Conservation (phyloP, 169 alveolate species). For the Nephromyces sp. region DNA sequence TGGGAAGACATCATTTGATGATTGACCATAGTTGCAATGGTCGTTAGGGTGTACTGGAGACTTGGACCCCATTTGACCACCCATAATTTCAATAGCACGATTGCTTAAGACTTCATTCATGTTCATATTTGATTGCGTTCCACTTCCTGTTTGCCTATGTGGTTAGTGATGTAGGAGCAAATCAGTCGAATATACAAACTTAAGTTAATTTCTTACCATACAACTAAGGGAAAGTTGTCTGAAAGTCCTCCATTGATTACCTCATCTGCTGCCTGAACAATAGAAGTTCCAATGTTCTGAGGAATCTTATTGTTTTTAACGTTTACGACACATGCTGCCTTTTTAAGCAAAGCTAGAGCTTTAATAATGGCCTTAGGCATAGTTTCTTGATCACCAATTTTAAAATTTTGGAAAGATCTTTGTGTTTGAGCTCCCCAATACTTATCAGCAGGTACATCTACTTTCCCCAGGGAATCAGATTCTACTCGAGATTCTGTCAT, state of each 20-base stretch:
- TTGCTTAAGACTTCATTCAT: constrained; percentile 72
- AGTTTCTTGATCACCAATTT: constrained; percentile 65
- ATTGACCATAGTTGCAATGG: constrained; percentile 73
- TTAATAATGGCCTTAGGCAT: constrained; percentile 65
- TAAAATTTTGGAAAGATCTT: constrained; percentile 72
- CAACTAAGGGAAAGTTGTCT: constrained; percentile 77
- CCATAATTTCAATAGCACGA: constrained; percentile 73
- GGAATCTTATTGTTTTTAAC: constrained; percentile 48
- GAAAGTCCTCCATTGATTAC: constrained; percentile 56
- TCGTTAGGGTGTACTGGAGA: constrained; percentile 77
- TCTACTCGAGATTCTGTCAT: constrained; percentile 44
- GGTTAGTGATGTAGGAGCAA: not conserved
- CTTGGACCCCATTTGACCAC: constrained; percentile 70
- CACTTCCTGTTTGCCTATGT: constrained; percentile 75
- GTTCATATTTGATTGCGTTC: constrained; percentile 81
- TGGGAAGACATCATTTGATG: constrained; percentile 81
- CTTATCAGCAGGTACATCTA: constrained; percentile 61
- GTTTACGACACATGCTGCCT: constrained; percentile 71
- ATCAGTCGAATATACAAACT: too few species aligned
- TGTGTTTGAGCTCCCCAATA: constrained; percentile 81
- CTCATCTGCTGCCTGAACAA: constrained; percentile 73
- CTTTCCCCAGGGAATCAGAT: constrained; percentile 64
- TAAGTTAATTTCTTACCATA: constrained; percentile 49
- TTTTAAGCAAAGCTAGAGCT: constrained; percentile 74
- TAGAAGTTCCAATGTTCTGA: constrained; percentile 46